These are phyloP conservation scores for Copromyces sp. DNA, from an alignment of 495 filamentous ascomycete species.

Conservation along the genomic window DNA sequence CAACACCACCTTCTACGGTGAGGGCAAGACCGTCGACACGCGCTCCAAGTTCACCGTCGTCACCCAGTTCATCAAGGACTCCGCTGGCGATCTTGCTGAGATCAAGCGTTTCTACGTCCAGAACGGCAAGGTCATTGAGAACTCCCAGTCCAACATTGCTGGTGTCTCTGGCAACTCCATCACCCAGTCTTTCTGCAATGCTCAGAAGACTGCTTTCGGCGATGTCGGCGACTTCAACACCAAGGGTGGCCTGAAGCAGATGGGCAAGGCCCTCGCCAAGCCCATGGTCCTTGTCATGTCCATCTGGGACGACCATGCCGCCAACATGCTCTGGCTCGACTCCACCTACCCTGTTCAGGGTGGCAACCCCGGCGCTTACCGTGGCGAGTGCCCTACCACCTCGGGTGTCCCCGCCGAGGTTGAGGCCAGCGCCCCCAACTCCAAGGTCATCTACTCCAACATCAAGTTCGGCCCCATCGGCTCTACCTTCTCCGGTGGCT, in stretches of 20 bases:
- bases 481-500: conserved; percentile 41
- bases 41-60: conserved; percentile 60
- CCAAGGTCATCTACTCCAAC: conserved; percentile 51
- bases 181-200: conserved; percentile 50
- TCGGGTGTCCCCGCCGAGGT: conserved; percentile 52
- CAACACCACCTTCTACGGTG: conserved; percentile 52
- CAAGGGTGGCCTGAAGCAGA: conserved; percentile 50
- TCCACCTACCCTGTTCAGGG: conserved; percentile 54
- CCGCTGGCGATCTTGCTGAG: conserved; percentile 44
- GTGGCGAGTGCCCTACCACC: conserved; percentile 55
- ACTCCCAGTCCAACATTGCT: conserved; percentile 39
- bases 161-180: conserved; percentile 48
- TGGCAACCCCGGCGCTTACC: conserved; percentile 49
- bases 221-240: conserved; percentile 48
- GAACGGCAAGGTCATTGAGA: conserved; percentile 51
- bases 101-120: conserved; percentile 68
- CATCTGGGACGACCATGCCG: conserved; percentile 68
- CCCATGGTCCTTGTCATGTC: conserved; percentile 72
- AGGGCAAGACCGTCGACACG: conserved; percentile 52
- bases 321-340: conserved; percentile 82
- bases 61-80: conserved; percentile 53
- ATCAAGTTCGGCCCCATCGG: conserved; percentile 62
- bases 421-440: conserved; percentile 42
- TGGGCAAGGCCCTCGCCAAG: conserved; percentile 44
- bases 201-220: conserved; percentile 50